These are phyloP conservation scores for Cryptococcus jaspeensis DNA, from an alignment of 1,284 basidiomycete genomes.

Conservation along the genomic window DNA sequence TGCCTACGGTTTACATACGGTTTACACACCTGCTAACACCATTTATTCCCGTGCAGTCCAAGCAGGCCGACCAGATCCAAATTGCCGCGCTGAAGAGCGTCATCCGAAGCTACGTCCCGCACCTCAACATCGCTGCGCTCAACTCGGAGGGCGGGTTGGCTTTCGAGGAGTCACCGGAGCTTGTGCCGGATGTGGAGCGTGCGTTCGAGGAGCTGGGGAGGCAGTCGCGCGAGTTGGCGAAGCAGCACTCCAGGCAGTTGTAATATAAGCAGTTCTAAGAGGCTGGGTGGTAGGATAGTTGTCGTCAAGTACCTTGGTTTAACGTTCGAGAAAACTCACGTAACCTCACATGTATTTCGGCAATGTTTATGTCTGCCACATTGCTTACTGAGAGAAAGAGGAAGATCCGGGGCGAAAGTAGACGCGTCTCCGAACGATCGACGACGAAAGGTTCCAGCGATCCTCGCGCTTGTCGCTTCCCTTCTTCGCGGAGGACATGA, in stretches of 20 bases:
- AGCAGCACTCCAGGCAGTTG: slow-evolving; percentile 8
- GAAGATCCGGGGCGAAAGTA: too few relatives aligned
- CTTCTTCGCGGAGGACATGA: too few relatives aligned
- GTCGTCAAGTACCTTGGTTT: too few relatives aligned
- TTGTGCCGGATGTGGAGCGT: slow-evolving; percentile 9
- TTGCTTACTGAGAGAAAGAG: too few relatives aligned
- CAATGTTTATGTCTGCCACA: too few relatives aligned
- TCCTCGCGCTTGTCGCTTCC: too few relatives aligned
- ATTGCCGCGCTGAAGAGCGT: slow-evolving; percentile 15
- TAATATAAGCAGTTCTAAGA: too few relatives aligned
- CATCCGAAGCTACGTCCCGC: slow-evolving; percentile 5
- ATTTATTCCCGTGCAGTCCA: slow-evolving; percentile 2
- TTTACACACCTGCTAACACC: neutral
- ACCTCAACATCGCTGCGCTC: slow-evolving; percentile 1
- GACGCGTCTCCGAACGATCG: too few relatives aligned
- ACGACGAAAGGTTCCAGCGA: too few relatives aligned
- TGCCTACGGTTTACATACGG: neutral
- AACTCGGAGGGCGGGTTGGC: slow-evolving; percentile 9
- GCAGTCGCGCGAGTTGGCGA: slow-evolving; percentile 28
- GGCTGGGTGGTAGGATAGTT: too few relatives aligned
- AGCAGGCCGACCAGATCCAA: slow-evolving; percentile 22
- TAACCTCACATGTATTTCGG: too few relatives aligned
- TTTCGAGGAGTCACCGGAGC: neutral
- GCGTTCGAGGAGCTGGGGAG: slow-evolving; percentile 19
- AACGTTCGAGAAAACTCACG: too few relatives aligned